Conservation (phyloP, 176 grass and related monocot species). For the Aegilops umbellulata region DNA sequence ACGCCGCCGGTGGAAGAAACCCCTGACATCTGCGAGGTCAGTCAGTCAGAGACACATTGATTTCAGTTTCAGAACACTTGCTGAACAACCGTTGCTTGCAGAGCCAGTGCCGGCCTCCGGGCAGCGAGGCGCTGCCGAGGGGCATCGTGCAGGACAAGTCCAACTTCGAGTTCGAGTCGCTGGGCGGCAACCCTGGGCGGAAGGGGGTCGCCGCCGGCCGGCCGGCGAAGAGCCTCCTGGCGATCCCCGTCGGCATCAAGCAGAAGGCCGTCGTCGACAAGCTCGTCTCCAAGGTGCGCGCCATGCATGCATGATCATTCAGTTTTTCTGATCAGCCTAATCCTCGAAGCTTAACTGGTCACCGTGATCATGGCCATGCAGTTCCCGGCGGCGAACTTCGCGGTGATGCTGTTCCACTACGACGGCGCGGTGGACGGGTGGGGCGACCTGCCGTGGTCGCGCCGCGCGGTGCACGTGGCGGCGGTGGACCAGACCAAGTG, state of each 20-base stretch:
- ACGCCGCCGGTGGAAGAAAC: constrained; percentile 1
- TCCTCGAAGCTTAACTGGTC: background rate
- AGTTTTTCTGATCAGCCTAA: too few relatives aligned
- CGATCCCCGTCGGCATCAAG: constrained; percentile 80
- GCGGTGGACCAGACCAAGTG: constrained; percentile 82
- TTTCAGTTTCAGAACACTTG: constrained; percentile 9
- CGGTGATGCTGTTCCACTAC: constrained; percentile 87
- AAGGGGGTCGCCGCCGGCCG: background rate
- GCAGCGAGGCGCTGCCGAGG: constrained; percentile 74
- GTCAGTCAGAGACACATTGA: background rate
- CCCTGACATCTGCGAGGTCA: constrained; percentile 32
- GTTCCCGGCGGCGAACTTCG: constrained; percentile 57
- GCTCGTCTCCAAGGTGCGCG: constrained; percentile 76
- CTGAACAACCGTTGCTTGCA: constrained; percentile 34
- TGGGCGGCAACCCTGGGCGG: constrained; percentile 46
- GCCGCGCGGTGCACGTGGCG: constrained; percentile 53
- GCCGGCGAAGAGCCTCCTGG: constrained; percentile 64
- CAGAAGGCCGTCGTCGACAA: constrained; percentile 74
- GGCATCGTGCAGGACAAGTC: constrained; percentile 71
- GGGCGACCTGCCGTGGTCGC: constrained; percentile 59
- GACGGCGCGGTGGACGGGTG: constrained; percentile 69
- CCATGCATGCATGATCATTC: background rate
- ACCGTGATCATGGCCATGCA: background rate
- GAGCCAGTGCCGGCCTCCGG: constrained; percentile 48
- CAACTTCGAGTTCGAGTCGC: constrained; percentile 68